Percentiles rank a stretch among this genome's conserved stretches.
Conservation (phyloP, 192 early-diverging fungal species). For the Paraglomus occultum region DNA sequence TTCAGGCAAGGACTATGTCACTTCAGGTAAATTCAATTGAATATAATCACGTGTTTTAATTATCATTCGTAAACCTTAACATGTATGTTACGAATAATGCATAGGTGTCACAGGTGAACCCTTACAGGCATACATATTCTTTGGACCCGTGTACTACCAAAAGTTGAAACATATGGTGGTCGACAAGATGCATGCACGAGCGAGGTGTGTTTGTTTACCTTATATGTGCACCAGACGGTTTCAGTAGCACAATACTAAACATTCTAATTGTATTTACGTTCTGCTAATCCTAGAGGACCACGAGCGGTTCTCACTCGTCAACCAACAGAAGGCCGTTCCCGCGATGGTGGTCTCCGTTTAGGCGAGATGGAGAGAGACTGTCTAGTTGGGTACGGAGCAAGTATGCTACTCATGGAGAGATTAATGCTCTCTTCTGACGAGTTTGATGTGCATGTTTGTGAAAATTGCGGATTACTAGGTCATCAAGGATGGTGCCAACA, state of each 20-base stretch:
- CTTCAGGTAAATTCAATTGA: constrained; percentile 57
- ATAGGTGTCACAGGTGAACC: constrained; percentile 81
- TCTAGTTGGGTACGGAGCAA: constrained; percentile 95
- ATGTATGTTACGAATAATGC: neutral
- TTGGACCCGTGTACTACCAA: constrained; percentile 96
- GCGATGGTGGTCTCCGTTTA: constrained; percentile 94
- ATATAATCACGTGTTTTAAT: neutral
- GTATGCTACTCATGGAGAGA: constrained; percentile 89
- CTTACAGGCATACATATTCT: constrained; percentile 93
- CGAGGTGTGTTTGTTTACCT: constrained; percentile 44
- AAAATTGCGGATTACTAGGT: constrained; percentile 88
- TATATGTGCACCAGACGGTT: neutral
- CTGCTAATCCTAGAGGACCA: constrained; percentile 66
- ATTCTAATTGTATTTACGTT: neutral
- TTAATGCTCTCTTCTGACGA: constrained; percentile 91
- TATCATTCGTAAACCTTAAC: neutral
- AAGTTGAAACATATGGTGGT: constrained; percentile 99
- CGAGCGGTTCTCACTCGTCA: constrained; percentile 89
- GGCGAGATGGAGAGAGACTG: constrained; percentile 99
- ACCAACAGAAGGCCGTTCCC: constrained; percentile 95
- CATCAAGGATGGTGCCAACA: constrained; percentile 89
- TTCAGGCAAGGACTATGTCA: constrained; percentile 96
- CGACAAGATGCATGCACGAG: constrained; percentile 98
- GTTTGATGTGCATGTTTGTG: constrained; percentile 91
- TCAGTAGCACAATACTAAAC: neutral